A percentile compares a stretch with the other conserved stretches of the same genome.
These are phyloP conservation scores for Leishmania major DNA, from an alignment of 208 protist species.

Conservation along the genomic window DNA sequence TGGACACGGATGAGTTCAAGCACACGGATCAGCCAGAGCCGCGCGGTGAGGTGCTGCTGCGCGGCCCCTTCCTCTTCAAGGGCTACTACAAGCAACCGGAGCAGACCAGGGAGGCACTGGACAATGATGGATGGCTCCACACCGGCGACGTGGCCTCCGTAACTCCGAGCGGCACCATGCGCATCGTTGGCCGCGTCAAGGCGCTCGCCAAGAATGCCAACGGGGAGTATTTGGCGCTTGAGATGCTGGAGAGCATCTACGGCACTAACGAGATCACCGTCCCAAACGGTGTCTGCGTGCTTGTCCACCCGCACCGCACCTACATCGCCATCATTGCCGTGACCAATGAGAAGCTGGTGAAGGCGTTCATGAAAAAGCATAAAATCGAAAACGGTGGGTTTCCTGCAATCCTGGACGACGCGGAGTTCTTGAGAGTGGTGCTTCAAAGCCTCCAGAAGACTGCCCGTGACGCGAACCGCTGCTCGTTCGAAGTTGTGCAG, in stretches of 20 bases:
- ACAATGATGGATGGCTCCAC: constrained; percentile 86
- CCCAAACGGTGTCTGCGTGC: constrained; percentile 71
- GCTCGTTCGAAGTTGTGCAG: constrained; percentile 77
- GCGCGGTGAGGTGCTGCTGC: constrained; percentile 79
- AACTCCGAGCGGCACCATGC: constrained; percentile 54
- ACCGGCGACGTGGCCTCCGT: constrained; percentile 87
- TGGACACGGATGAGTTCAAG: constrained; percentile 83
- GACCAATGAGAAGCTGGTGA: constrained; percentile 56
- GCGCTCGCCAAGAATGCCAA: constrained; percentile 90
- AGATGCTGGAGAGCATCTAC: constrained; percentile 81
- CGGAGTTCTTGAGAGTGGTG: constrained; percentile 46
- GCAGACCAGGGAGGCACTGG: constrained; percentile 78
- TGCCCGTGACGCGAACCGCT: constrained; percentile 48
- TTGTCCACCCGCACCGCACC: constrained; percentile 76
- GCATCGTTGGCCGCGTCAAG: constrained; percentile 90
- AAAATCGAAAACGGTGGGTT: constrained; percentile 41
- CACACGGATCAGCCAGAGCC: constrained; percentile 75
- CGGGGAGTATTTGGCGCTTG: constrained; percentile 93
- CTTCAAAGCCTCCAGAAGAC: constrained; percentile 54
- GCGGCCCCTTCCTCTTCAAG: constrained; percentile 78
- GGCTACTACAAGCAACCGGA: constrained; percentile 91
- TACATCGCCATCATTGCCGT: constrained; percentile 65
- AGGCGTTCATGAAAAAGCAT: constrained; percentile 61
- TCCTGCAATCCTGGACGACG: constrained; percentile 54
- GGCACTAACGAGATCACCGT: constrained; percentile 51